These are phyloP conservation scores for Luffa aegyptiaca DNA, from an alignment of 306 rosid genomes.

Conservation along the genomic window DNA sequence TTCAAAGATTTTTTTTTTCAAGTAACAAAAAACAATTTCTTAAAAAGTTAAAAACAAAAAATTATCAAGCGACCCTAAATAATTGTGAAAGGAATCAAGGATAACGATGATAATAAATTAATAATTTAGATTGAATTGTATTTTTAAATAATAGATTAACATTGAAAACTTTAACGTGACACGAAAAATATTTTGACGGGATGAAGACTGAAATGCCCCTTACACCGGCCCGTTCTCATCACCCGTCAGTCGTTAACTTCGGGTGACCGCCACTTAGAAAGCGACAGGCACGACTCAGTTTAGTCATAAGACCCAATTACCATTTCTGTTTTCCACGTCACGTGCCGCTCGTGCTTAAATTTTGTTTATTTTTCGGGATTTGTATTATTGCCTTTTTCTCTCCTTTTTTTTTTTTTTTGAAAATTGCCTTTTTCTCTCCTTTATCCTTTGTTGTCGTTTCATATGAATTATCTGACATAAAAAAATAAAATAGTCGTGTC, in stretches of 20 bases:
- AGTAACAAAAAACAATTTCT: no score
- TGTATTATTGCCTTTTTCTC: not conserved
- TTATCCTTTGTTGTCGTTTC: not conserved
- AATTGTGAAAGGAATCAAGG: not conserved
- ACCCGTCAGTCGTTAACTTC: not conserved
- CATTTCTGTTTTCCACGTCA: not conserved
- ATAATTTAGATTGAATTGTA: no score
- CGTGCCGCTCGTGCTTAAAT: not conserved
- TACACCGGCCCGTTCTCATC: not conserved
- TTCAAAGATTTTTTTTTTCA: no score
- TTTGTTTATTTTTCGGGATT: not conserved
- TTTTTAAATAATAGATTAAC: no score
- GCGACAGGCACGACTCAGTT: not conserved
- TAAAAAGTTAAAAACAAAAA: no score
- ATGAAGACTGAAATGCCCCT: not conserved
- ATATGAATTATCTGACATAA: not conserved
- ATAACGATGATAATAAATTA: no score
- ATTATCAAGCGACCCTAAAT: no score
- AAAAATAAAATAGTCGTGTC: not conserved
- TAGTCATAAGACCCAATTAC: not conserved
- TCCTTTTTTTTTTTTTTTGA: no score
- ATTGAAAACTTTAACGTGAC: no score
- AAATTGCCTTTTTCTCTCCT: not conserved
- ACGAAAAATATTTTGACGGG: no score
- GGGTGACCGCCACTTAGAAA: not conserved